Evolutionary conservation across 305 asterid genomes (phyloP), one percentile per base, ranked within the genome.

Genomic region (Galium porrigens): DNA sequence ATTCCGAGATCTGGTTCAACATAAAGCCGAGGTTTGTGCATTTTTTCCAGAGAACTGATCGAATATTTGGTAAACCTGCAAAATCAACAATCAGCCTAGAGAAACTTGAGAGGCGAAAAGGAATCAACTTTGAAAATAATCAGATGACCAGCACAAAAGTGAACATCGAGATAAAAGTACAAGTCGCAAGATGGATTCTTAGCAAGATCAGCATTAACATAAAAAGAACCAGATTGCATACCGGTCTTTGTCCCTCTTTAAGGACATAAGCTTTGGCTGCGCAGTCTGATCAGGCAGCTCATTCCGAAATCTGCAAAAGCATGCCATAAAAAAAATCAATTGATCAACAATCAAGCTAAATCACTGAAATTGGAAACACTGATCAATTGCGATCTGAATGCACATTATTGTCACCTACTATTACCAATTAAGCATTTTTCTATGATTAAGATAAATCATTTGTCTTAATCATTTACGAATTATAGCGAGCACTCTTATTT

Each of bases 1-100:
- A 89, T 94, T 73, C 97, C 99, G 37, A 94, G 86, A 80, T 94
- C 99, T 44, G 99, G 99, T 71, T 94, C 97, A 72, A 94, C 95
- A 59, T 94, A 74, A 48, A 94, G 79, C 77, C 83, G 94, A 68
- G 99, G 97, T 79, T 94, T 94, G 89, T 95, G 94, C 71, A 82
- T 72, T 74, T 89, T 94, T 91, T 94, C 99, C 87, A 94, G 72
- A 27, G 97, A 89, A 11, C 96, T 89, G 56, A 82, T 82, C 65
- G 84, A 70, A 79, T 94, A 94, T 72, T 90, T 89, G 65, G 90
- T 80, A 79, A 87, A 84, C 84, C 99, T 94, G 92, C 80, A 84
- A 63, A 14, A 56, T 65, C 68, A 63, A 73, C 30, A 49, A 20
- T 64, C 42, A 67, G 61, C 46, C 41, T 42, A 25, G 12, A 29